Evolutionary conservation across 2,329 filamentous ascomycete species (phyloP), one percentile per base, ranked within the genome.

Genomic region (Clonostachys rhizophaga): DNA sequence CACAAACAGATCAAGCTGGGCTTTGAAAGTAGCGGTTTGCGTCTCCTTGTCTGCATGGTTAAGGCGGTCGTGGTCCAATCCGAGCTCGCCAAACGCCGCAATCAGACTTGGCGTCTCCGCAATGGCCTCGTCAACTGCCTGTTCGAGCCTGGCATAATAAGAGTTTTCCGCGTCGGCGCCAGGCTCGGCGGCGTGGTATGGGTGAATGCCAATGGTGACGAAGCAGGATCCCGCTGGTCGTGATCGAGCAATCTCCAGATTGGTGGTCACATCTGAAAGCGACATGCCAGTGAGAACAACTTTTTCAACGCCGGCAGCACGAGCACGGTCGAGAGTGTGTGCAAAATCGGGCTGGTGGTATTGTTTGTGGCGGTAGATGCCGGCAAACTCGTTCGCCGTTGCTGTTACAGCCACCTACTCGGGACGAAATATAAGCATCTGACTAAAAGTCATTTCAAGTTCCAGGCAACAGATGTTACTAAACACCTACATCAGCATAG

Each of bases 191-290:
- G 71, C 74, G 43, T 78, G 71, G 47, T 78, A 78, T 0, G 74
- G 74, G 48, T 78, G 75, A 5, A 77, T 63, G 2, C 75, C 74
- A 10, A 77, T 61, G 2, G 74, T 77, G 47, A 74, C 57, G 11
- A 61, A 69, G 49, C 71, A 74, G 34, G 60, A 58, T 4, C 49
- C 40, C 5, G 24, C 24, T 3, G 60, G 63, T 2, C 56, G 59
- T 3, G 56, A 57, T 41, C 52, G 47, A 10, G 58, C 61, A 30
- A 66, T 59, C 13, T 49, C 53, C 5, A 58, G 49, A 44, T 67
- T 66, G 14, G 49, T 47, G 1, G 45, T 35, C 1, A 60, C 56
- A 41, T 68, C 65, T 4, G 52, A 39, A 4, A 66, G 55, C 1
- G 61, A 61, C 56, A 71, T 66, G 49, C 71, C 69, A 5, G 67